Conservation (phyloP, 108 stramenopile genomes). For the Conticribra guillardii region DNA sequence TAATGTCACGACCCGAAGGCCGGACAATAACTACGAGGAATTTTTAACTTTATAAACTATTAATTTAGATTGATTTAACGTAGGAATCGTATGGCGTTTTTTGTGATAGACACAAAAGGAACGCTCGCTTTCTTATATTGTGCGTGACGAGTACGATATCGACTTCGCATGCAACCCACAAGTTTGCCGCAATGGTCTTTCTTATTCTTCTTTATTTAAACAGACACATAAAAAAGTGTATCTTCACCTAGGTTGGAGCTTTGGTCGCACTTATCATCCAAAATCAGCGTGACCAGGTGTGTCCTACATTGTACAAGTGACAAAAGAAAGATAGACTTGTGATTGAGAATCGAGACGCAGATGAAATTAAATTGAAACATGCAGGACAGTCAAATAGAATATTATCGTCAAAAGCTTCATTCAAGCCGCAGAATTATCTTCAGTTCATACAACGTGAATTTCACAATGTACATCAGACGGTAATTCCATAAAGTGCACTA, state of each 20-base stretch:
- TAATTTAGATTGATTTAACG: too few species aligned
- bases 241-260: slow-evolving; percentile 99
- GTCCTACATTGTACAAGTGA: slow-evolving; percentile 66
- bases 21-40: too few species aligned
- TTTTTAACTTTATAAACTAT: too few species aligned
- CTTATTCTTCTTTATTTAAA: slow-evolving; percentile 99
- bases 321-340: too few species aligned
- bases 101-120: slow-evolving; percentile 94
- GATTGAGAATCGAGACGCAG: too few species aligned
- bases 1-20: slow-evolving; percentile 21
- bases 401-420: slow-evolving; percentile 22
- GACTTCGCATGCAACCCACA: slow-evolving; percentile 97
- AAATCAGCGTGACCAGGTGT: slow-evolving; percentile 99
- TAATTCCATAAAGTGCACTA: slow-evolving; percentile 42
- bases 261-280: slow-evolving; percentile 99
- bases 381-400: background rate
- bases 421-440: slow-evolving; percentile 45
- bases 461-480: slow-evolving; percentile 29
- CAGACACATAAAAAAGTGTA: slow-evolving; percentile 97
- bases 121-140: too few species aligned
- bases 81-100: too few species aligned
- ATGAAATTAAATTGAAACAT: too few species aligned
- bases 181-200: slow-evolving; percentile 95
- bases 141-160: slow-evolving; percentile 99
- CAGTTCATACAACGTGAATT: slow-evolving; percentile 3